Base-by-base conservation (phyloP, 192 early-diverging fungal species). In the Dissophora globulifera region DNA sequence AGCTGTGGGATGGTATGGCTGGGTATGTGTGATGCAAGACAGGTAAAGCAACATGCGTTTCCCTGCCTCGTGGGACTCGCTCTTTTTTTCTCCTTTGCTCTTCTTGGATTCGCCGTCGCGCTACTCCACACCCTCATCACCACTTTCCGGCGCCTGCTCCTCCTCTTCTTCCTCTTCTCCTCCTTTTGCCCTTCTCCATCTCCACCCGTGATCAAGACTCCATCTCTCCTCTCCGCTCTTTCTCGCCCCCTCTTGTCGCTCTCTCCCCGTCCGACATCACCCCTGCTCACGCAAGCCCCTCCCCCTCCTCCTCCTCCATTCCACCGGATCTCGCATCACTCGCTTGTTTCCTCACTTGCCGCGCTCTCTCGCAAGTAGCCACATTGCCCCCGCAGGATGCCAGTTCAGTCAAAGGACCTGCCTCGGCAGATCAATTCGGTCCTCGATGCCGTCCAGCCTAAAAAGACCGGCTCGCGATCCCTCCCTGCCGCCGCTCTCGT, bases 401-500 rank as follows among this genome's bases (percentile, higher is more conserved):
- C 64, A 19, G 72, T 61, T 41, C 72, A 76, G 47, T 76, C 72
- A 53, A 76, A 76, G 47, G 72, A 76, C 64, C 52, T 76, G 72
- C 72, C 72, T 48, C 50, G 67, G 57, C 72, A 76, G 64, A 76
- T 76, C 72, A 76, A 57, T 64, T 56, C 72, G 17, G 72, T 76
- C 31, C 64, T 76, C 11, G 72, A 76, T 45, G 56, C 72, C 1
- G 58, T 76, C 12, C 72, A 62, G 46, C 31, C 62, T 1, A 60
- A 76, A 45, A 60, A 67, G 29, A 67, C 72, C 0, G 20, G 42
- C 40, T 25, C 48, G n/a, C 63, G 72, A 19, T 64, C 72, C 20
- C 57, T 76, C 29, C 72, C 72, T 42, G 72, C 72, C 13, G 63
- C 53, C 0, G 72, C 63, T 27, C 58, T 76, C n/a, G 72, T 76